Percentiles rank a stretch among this genome's conserved stretches.
phyloP scores from a whole-genome alignment of 1,284 basidiomycete species.

The Bjerkandera adusta region DNA sequence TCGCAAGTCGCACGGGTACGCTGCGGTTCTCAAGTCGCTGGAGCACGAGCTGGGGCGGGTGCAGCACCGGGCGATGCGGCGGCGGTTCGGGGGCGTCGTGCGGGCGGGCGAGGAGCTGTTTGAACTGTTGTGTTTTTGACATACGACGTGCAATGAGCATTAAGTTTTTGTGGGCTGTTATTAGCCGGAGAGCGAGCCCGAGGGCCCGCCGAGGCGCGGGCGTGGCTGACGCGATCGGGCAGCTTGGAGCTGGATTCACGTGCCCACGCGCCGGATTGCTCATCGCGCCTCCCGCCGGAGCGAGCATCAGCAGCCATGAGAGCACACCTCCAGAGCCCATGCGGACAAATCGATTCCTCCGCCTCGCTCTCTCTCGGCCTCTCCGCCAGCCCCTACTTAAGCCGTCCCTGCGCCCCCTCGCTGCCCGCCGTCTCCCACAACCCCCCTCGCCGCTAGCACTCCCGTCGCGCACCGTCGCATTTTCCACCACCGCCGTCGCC shows the following conservation, averaged over 20 bases:
- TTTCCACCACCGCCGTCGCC: slow-evolving; percentile 2
- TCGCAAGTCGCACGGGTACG: slow-evolving; percentile 51
- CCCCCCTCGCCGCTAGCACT: neutral
- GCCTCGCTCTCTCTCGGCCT: neutral
- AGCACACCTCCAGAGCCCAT: neutral
- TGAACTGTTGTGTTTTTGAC: slow-evolving; percentile 22
- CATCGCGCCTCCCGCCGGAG: no score
- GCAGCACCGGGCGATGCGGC: slow-evolving; percentile 39
- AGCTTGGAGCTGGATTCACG: neutral
- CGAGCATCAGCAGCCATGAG: no score
- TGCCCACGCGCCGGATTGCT: neutral
- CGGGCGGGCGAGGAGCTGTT: slow-evolving; percentile 39
- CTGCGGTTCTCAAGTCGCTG: slow-evolving; percentile 45
- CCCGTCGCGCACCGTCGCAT: neutral
- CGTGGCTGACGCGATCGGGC: slow-evolving; percentile 1
- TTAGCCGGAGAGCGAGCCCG: neutral
- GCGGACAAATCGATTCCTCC: slow-evolving; percentile 4
- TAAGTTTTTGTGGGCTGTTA: neutral
- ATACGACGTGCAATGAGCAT: neutral
- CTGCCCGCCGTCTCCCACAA: neutral
- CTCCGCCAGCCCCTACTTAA: neutral
- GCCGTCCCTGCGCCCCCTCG: neutral
- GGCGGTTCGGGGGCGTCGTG: slow-evolving; percentile 45
- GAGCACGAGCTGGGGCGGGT: slow-evolving; percentile 46
- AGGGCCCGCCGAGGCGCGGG: neutral